These are phyloP conservation scores for Fomes fomentarius DNA, from an alignment of 1,284 basidiomycete species.

Conservation along the genomic window DNA sequence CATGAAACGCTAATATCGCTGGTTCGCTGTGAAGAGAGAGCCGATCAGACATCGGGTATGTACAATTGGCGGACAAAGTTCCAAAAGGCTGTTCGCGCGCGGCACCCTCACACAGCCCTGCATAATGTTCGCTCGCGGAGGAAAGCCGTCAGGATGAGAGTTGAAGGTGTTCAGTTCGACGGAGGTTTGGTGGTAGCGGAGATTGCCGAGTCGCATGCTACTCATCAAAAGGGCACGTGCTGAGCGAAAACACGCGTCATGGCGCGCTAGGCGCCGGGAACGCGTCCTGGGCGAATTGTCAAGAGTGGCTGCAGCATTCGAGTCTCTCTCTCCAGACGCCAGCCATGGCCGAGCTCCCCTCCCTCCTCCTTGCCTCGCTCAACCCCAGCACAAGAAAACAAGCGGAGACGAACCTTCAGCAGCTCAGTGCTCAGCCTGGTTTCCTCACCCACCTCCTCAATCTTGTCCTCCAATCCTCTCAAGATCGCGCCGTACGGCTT, in stretches of 20 bases:
- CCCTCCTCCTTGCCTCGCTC: constrained; percentile 74
- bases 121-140: too few relatives aligned
- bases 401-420: constrained; percentile 77
- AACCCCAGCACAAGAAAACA: constrained; percentile 74
- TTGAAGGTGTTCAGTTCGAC: too few relatives aligned
- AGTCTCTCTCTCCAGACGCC: constrained; percentile 1
- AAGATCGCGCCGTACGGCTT: constrained; percentile 75
- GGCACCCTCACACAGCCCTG: too few relatives aligned
- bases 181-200: too few relatives aligned
- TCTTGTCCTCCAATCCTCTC: constrained; percentile 71
- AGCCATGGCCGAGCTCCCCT: constrained; percentile 66
- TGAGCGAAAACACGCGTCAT: constrained; percentile 14
- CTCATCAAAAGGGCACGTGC: constrained; percentile 12
- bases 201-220: neutral
- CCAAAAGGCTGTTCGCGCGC: too few relatives aligned
- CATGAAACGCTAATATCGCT: constrained; percentile 10
- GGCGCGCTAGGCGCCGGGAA: constrained; percentile 5
- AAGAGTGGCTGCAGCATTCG: constrained; percentile 10
- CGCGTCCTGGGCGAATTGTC: neutral
- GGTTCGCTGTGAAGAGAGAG: constrained; percentile 1
- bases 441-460: constrained; percentile 76
- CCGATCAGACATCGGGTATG: neutral
- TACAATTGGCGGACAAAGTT: too few relatives aligned
- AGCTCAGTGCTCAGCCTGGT: constrained; percentile 72
- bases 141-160: too few relatives aligned